These are phyloP conservation scores for Erucastrum elatum DNA, from an alignment of 345 rosid species.

Conservation along the genomic window DNA sequence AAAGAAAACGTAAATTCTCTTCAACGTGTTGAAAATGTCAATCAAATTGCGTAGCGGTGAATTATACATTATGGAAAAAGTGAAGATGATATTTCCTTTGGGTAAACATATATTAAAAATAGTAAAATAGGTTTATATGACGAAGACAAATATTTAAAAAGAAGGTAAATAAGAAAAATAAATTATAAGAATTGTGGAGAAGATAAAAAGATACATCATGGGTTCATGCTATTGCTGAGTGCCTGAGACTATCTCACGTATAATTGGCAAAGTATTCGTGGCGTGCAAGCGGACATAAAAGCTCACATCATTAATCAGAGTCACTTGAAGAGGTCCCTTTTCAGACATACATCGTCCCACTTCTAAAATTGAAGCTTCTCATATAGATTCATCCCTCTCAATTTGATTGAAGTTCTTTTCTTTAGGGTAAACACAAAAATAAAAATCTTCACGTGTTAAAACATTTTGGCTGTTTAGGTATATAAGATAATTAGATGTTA, in stretches of 20 bases:
- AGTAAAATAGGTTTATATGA: background rate
- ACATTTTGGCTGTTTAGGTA: background rate
- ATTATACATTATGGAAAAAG: background rate
- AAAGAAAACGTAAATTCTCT: conserved; percentile 9
- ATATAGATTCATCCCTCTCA: background rate
- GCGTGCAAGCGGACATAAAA: conserved; percentile 39
- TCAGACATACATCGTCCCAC: conserved; percentile 1
- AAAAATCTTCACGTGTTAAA: background rate
- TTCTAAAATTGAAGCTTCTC: conserved; percentile 7
- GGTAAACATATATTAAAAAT: background rate
- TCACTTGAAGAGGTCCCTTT: conserved; percentile 1
- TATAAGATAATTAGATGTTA: background rate
- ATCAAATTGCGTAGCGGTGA: conserved; percentile 2
- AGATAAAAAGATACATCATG: background rate
- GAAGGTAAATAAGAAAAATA: background rate
- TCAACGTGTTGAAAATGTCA: background rate
- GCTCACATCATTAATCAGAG: conserved; percentile 10
- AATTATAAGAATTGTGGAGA: background rate
- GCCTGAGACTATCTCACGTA: conserved; percentile 8
- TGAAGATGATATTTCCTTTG: conserved; percentile 7
- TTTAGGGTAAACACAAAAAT: background rate
- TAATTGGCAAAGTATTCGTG: conserved; percentile 26
- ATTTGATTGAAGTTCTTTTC: background rate
- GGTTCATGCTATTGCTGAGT: conserved; percentile 17
- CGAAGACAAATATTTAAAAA: background rate